Base-by-base conservation (phyloP, 805 yeast species). In the Schizosaccharomyces cryophilus region DNA sequence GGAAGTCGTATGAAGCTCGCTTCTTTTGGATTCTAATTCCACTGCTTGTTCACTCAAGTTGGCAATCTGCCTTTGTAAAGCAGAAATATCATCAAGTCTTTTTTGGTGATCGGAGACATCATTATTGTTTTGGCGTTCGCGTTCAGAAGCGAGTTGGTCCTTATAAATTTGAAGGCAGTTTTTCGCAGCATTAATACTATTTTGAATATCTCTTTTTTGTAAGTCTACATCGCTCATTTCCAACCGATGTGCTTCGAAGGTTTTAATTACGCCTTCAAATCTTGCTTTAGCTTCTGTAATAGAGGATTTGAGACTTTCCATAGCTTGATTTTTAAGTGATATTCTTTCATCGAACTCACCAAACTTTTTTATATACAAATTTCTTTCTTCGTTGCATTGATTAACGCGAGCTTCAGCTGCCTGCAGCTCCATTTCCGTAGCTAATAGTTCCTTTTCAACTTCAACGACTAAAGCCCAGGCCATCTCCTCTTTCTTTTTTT, bases 391-490 rank as follows among this genome's bases (percentile, higher is more conserved):
- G 13, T 51, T 11, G 9, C 56, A 58, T 9, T 29, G 26, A 9
- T 21, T 19, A 35, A 29, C 29, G 7, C 19, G 21, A 11, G 24
- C 55, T 59, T 42, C 54, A 42, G 61, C 61, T 5, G 11, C 21
- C 13, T 24, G 51, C 11, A 40, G n/a, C 15, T 38, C 54, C 19
- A n/a, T 15, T 42, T 42, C 61, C 7, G 61, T 54, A 40, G 13
- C 30, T 17, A 51, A 17, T 11, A 51, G 56, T 29, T 51, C 56
- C 26, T 51, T 51, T 51, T 51, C 56, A 24, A 51, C 56, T 60
- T 61, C 61, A 21, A 40, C 54, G 35, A 64, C 64, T 5, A 45
- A 55, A 6, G 62, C 63, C 68, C 68, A 66, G 3, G 63, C 64
- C 48, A 60, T 62, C 55, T 64, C 61, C 17, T 15, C 58, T 35